Evolutionary conservation across 2,329 filamentous ascomycete species (phyloP).

Genomic region (Penicillium sp.): DNA sequence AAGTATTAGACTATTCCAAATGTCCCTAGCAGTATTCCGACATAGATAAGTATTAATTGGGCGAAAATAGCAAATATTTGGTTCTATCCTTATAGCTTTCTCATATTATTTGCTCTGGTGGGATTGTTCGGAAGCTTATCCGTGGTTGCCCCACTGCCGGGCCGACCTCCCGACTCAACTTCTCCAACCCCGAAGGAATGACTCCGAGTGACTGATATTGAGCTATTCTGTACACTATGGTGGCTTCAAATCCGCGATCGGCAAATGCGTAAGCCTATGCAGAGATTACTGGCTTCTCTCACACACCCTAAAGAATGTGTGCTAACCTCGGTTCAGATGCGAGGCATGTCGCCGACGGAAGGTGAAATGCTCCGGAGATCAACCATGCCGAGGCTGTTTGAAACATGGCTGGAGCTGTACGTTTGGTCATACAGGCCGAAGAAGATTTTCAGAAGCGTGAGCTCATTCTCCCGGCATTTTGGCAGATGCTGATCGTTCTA

Average conservation of each 20-base stretch:
- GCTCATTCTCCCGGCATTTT: neutral
- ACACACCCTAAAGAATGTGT: neutral
- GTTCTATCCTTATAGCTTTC: no score
- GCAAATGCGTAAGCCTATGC: neutral
- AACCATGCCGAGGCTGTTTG: constrained; percentile 22
- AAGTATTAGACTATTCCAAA: no score
- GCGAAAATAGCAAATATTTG: no score
- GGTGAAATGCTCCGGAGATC: constrained; percentile 28
- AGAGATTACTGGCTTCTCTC: neutral
- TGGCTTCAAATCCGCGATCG: neutral
- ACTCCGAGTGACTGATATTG: neutral
- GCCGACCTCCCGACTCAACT: neutral
- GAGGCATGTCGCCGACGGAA: constrained; percentile 26
- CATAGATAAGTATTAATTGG: no score
- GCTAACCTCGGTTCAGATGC: constrained; percentile 14
- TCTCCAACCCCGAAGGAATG: neutral
- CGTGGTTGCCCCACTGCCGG: neutral
- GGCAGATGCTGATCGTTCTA: neutral
- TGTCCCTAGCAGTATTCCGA: no score
- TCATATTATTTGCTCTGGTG: no score
- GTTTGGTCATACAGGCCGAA: constrained; percentile 20
- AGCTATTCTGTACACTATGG: neutral
- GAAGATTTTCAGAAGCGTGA: constrained; percentile 22
- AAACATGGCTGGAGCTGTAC: constrained; percentile 24
- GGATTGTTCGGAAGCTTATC: neutral